Evolutionary conservation across 2,329 filamentous ascomycete species (phyloP), one percentile per base, ranked within the genome.

Genomic region (Juglanconis juglandina): DNA sequence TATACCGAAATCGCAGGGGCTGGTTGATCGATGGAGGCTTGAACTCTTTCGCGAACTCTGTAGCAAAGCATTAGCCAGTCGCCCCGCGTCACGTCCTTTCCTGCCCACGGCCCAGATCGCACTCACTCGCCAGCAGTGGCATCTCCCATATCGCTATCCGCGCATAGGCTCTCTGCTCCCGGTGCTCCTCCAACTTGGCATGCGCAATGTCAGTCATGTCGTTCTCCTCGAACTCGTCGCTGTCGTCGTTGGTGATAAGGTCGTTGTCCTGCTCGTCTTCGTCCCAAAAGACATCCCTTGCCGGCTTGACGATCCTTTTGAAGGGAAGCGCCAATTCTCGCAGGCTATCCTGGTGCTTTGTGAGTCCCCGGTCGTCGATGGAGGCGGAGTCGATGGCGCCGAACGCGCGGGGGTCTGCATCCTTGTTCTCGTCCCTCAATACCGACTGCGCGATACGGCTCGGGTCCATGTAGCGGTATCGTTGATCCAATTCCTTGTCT

Each of bases 91-190:
- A 34, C 17, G 6, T 1, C 3, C 6, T 42, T 41, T 10, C 9
- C 13, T 33, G n/a, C 33, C n/a, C 24, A 10, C 33, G 35, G 10
- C 30, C 9, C 32, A 14, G 14, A 5, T 44, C 33, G 34, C 24
- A 81, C 91, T 74, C 84, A 96, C 93, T 90, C 61, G 88, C 86
- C 62, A 99, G 80, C 64, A 96, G 78, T 9, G 95, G 95, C 89
- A 99, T 91, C 75, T 99, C 95, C 93, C 95, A 99, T 32, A 92
- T 92, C 51, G 90, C 87, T 67, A 96, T 81, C 56, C 95, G 85
- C 52, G 90, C 88, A 73, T 96, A 97, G 69, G 96, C 87, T 79
- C 95, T 85, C 72, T 94, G 82, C 75, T 98, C 93, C 64, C 94
- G 84, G 69, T 96, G 88, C 73, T 95, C 84, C 68, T 97, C 91